Evolutionary conservation across 129 eudicot species (phyloP).

Genomic region (Silybum marianum): DNA sequence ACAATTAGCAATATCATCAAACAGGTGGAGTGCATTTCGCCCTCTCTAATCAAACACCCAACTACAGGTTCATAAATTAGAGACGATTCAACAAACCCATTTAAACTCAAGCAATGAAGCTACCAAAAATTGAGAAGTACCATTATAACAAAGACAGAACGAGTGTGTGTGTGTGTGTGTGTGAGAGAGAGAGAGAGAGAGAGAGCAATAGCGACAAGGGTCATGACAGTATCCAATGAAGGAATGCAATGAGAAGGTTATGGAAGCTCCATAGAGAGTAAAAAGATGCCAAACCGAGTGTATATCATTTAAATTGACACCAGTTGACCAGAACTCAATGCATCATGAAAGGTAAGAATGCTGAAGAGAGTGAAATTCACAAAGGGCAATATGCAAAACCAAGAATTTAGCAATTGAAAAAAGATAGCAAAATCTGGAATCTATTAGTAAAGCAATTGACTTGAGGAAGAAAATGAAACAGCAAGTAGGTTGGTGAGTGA

Average conservation of each 20-base stretch:
- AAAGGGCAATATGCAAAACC: neutral
- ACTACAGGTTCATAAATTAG: slow-evolving; percentile 18
- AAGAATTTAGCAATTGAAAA: neutral
- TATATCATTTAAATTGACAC: neutral
- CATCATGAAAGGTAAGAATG: neutral
- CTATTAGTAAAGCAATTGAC: slow-evolving; percentile 15
- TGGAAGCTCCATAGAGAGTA: neutral
- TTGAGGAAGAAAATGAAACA: slow-evolving; percentile 11
- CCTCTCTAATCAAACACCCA: slow-evolving; percentile 17
- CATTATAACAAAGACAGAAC: neutral
- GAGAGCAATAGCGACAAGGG: neutral
- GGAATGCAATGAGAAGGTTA: neutral
- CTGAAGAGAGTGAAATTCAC: neutral
- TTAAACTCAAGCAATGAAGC: neutral
- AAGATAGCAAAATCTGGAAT: neutral
- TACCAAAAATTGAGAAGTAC: neutral
- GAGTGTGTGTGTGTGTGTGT: no score
- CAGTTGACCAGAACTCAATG: slow-evolving; percentile 14
- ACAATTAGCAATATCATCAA: slow-evolving; percentile 45
- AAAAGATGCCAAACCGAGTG: neutral
- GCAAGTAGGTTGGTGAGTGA: slow-evolving; percentile 38
- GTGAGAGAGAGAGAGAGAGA: neutral
- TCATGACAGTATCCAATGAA: neutral
- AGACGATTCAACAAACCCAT: neutral
- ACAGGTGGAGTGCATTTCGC: slow-evolving; percentile 52